Evolutionary conservation across 768 basidiomycete genomes (phyloP), one percentile per base, ranked within the genome.

Genomic region (Sporobolomyces roseus): DNA sequence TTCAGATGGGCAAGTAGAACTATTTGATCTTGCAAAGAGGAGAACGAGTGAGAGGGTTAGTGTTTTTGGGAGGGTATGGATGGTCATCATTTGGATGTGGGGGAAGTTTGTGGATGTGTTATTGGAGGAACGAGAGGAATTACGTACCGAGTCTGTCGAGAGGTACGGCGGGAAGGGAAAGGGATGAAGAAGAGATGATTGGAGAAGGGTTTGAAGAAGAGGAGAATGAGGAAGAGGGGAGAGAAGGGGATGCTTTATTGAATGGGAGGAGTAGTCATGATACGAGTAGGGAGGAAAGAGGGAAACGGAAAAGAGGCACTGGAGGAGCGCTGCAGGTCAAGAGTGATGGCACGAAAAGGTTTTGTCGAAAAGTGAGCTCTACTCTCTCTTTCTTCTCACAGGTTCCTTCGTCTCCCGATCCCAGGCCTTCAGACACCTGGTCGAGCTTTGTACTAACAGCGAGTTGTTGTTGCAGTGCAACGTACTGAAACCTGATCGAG

Each of bases 401-500:
- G n/a, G n/a, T n/a, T n/a, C 5, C 38, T 46, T 0, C 21, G 16
- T 4, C 30, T 35, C 9, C 12, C 25, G 4, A 2, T 3, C 29
- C 9, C 27, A 33, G 2, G n/a, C 45, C 6, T 25, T 27, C 43
- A 21, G 14, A 29, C 55, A 43, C 16, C 4, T 32, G 30, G 25
- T 29, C 41, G 12, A 14, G 4, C n/a, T n/a, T n/a, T n/a, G n/a
- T n/a, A n/a, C n/a, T n/a, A n/a, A n/a, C n/a, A n/a, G n/a, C 30
- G 50, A 30, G 14, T 27, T 12, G n/a, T 5, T 23, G 14, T 13
- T 25, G 10, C 65, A 72, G 70, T 72, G 70, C 53, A 52, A 61
- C 23, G n/a, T 65, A 12, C 41, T 36, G 13, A 72, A 72, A 23
- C 71, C 71, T n/a, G 71, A 72, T 36, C 59, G 71, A 0, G 64